Evolutionary conservation across 768 basidiomycete genomes (phyloP), one percentile per base, ranked within the genome.

Genomic region (Amanita rubescens): DNA sequence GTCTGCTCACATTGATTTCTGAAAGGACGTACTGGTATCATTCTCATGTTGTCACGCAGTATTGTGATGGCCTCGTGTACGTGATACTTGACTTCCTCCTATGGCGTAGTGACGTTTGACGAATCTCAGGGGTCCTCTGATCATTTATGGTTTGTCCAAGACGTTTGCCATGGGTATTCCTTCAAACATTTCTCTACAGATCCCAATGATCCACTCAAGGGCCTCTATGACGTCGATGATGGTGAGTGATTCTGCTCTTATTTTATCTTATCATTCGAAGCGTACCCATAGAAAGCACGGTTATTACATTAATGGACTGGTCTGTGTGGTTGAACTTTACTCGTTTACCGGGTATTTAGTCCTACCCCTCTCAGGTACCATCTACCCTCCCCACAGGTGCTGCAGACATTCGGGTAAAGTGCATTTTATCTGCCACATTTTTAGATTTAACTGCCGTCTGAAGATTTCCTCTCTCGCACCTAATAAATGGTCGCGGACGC

Each of bases 401-500:
- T 34, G n/a, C 48, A 38, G 15, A 38, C 17, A 7, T 49, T 49
- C 33, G n/a, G 5, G 48, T 49, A 38, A n/a, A 34, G 35, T 17
- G n/a, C 6, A 37, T 34, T 24, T 14, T 34, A 39, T 8, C 33
- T 30, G 11, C 9, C 25, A 17, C 20, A 17, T 24, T n/a, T n/a
- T 10, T 37, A 38, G 15, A 3, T 25, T 39, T 27, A 30, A 52
- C 30, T 49, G 34, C 49, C 10, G 12, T 37, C 20, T n/a, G 33
- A 22, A 49, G 48, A 22, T 22, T 19, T 20, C 22, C 57, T 25
- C 32, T 55, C 11, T 55, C 64, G 1, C 62, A 62, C 2, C 30
- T 64, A 35, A 63, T 75, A 56, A 75, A 76, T n/a, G 75, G 75
- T 9, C 61, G 64, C 2, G 75, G 75, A 15, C 68, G 74, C 19